Base-by-base conservation (phyloP, 148 eudicot genomes). In the Persicaria maculosa region DNA sequence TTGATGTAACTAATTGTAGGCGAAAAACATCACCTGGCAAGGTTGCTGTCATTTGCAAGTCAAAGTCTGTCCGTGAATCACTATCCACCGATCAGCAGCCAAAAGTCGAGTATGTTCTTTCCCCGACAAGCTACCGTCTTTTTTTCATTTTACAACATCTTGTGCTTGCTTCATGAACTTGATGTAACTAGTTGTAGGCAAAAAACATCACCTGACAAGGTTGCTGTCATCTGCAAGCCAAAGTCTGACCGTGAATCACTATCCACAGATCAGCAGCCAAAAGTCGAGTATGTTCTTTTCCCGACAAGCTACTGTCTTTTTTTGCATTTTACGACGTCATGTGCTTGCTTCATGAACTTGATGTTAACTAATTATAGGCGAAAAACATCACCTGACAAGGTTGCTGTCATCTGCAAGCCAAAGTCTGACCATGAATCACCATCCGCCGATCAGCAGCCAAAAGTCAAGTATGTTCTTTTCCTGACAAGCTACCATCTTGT, bases 331-430 rank as follows among this genome's bases (percentile, higher is more conserved):
- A 16, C 43, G 67, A 22, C 67, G 22, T 16, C 7, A 8, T 58
- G 8, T 31, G 15, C 44, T 44, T 20, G 0, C 11, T 45, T 61
- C 12, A 20, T 19, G 15, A 6, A 59, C 61, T 65, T 14, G 62
- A 57, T 57, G 46, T 14, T 14, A 40, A 12, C 54, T 71, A 78
- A 25, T 20, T 50, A 73, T 77, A 90, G 80, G 74, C 84, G 76
- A 68, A 78, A 58, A 44, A 65, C 53, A 64, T 62, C 81, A 25
- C 91, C 94, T 61, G 90, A 78, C 47, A 84, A 85, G 83, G 65
- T 95, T 43, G 19, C 78, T 72, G 99, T 95, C 79, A 80, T 92
- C 72, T 95, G 97, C 87, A 89, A 77, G 78, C 87, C 81, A 15
- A 83, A 82, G 69, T 78, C 79, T 74, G 75, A 75, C 48, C 61